Conservation (phyloP, 371 early-diverging fungal species). For the Lichtheimia hyalospora region DNA sequence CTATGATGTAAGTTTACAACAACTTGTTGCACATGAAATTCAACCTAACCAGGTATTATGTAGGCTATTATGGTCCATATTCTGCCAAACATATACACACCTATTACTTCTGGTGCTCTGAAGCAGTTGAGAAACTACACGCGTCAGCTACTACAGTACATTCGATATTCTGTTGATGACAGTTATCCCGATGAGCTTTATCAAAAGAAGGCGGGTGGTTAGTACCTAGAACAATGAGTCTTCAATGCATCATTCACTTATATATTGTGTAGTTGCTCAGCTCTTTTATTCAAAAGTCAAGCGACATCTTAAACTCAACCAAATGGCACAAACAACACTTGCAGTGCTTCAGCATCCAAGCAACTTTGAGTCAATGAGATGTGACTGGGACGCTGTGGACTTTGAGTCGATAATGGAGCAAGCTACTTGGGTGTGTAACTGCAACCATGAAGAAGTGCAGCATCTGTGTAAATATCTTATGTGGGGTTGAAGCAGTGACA, state of each 20-base stretch:
- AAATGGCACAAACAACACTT: constrained; percentile 48
- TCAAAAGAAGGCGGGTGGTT: constrained; percentile 37
- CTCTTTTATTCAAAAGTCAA: constrained; percentile 53
- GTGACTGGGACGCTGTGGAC: constrained; percentile 54
- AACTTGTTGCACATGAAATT: neutral
- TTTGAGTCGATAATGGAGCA: constrained; percentile 51
- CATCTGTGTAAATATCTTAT: constrained; percentile 28
- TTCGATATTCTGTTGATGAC: constrained; percentile 21
- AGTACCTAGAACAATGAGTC: neutral
- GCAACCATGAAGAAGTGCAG: constrained; percentile 36
- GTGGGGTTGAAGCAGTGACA: neutral
- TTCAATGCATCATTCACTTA: neutral
- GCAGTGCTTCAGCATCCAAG: constrained; percentile 33
- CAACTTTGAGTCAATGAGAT: constrained; percentile 32
- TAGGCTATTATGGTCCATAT: constrained; percentile 42
- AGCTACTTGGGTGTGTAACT: constrained; percentile 56
- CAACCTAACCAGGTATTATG: neutral
- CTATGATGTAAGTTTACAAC: constrained; percentile 40
- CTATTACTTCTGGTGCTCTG: constrained; percentile 29
- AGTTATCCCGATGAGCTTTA: constrained; percentile 29
- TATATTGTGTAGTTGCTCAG: constrained; percentile 37
- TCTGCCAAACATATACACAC: constrained; percentile 37
- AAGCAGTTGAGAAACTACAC: constrained; percentile 41
- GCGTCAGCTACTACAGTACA: constrained; percentile 34
- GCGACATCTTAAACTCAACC: constrained; percentile 54